Evolutionary conservation across 768 basidiomycete genomes (phyloP).

Genomic region (Trametes gibbosa): DNA sequence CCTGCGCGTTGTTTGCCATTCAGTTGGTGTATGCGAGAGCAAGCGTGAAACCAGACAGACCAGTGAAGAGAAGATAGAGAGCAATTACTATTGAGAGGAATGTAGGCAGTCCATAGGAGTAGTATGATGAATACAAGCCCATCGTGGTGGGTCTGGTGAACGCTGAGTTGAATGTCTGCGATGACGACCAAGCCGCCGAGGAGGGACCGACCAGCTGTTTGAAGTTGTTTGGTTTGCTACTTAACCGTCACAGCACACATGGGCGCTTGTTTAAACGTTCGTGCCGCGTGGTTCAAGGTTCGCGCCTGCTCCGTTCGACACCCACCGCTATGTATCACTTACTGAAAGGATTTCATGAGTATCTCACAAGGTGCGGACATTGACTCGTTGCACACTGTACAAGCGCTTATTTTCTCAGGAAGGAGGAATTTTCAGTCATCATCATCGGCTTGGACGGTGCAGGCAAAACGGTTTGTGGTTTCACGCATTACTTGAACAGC

Average conservation of each 20-base stretch:
- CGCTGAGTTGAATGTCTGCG: slow-evolving; percentile 12
- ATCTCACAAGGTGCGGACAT: slow-evolving; percentile 68
- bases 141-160: slow-evolving; percentile 24
- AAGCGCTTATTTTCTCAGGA: slow-evolving; percentile 39
- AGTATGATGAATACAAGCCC: slow-evolving; percentile 45
- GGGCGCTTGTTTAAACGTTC: slow-evolving; percentile 2
- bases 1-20: slow-evolving; percentile 39
- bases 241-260: slow-evolving; percentile 4
- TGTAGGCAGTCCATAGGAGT: slow-evolving; percentile 64
- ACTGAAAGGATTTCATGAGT: slow-evolving; percentile 86
- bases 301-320: no score
- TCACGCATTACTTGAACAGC: not conserved
- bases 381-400: not conserved
- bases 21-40: not conserved
- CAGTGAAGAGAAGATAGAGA: slow-evolving; percentile 88
- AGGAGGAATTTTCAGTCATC: slow-evolving; percentile 90
- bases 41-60: slow-evolving; percentile 39
- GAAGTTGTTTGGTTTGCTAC: slow-evolving; percentile 1
- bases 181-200: slow-evolving; percentile 9
- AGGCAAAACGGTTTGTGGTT: slow-evolving; percentile 73
- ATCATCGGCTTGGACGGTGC: slow-evolving; percentile 93
- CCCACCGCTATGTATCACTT: slow-evolving; percentile 78
- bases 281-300: no score
- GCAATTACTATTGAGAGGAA: slow-evolving; percentile 66
- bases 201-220: not conserved